A percentile compares a stretch with the other conserved stretches of the same genome.
Conservation (phyloP, 345 rosid genomes). For the Gossypium herbaceum region DNA sequence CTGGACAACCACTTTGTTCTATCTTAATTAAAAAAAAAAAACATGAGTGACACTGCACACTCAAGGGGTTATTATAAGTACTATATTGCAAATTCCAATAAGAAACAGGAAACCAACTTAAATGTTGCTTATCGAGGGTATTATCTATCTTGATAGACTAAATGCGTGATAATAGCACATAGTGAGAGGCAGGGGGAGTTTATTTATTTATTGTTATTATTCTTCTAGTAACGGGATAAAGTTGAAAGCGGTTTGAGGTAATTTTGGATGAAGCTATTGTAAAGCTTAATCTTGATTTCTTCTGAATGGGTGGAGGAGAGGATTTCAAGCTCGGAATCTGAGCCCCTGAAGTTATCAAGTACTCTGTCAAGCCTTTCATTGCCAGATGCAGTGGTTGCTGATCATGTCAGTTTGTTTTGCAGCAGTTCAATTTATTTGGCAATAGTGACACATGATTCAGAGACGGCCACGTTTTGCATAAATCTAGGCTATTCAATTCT, state of each 20-base stretch:
- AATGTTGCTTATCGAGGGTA: no score
- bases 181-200: neutral
- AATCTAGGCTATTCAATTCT: neutral
- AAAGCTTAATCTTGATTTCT: conserved; percentile 65
- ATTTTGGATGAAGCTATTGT: conserved; percentile 85
- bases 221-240: conserved; percentile 2
- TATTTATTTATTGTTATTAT: neutral
- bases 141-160: no score
- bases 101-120: neutral
- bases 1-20: no score
- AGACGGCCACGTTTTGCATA: neutral
- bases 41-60: no score
- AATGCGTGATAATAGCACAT: no score
- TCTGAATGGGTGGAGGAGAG: conserved; percentile 98
- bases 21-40: no score
- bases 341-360: conserved; percentile 57
- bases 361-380: conserved; percentile 57
- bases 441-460: neutral
- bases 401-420: neutral
- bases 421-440: neutral
- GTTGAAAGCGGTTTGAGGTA: conserved; percentile 49
- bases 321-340: conserved; percentile 80
- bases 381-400: conserved; percentile 49
- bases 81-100: neutral
- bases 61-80: no score